Evolutionary conservation across 495 filamentous ascomycete species (phyloP), one percentile per base, ranked within the genome.

Genomic region (Zalerion maritima): DNA sequence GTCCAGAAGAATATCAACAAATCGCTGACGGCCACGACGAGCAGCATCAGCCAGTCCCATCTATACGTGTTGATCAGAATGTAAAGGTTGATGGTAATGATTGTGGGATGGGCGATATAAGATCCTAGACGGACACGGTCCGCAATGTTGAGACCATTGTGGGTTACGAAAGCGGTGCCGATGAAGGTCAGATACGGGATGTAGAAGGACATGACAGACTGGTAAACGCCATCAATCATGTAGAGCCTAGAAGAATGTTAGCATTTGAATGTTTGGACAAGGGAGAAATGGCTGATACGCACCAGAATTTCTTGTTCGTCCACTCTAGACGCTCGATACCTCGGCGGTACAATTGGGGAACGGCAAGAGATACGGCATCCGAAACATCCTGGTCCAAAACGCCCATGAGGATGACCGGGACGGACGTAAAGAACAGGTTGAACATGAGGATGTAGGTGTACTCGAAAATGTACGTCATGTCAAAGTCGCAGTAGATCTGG

Each of bases 281-380:
- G 14, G 26, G 26, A 5, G 20, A 4, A 8, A 25, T 15, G 14
- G 28, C 14, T 32, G 21, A 27, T 21, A 54, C 68, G 43, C 62
- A 93, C 89, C 91, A 99, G 53, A 99, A 99, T 52, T 99, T 99
- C 24, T 61, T 51, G 43, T 91, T 79, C 6, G 91, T 94, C 91
- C 91, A 99, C 60, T 99, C 91, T 50, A 83, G 75, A 32, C 86
- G 78, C 55, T 94, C 82, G 41, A 99, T 96, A 43, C 91, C 91
- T 41, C 91, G 73, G 32, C 87, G 77, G 50, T 99, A 99, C 16
- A 99, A 61, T 50, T 96, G 85, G 17, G 91, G 91, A 29, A 96
- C 86, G 30, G 81, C 85, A 22, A 99, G 61, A 6, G 91, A 94
- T 14, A 99, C 82, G 45, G 73, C 77, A 52, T 96, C 91, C 41